Base-by-base conservation (phyloP, 2,329 filamentous ascomycete genomes). In the Paecilomyces niveus region DNA sequence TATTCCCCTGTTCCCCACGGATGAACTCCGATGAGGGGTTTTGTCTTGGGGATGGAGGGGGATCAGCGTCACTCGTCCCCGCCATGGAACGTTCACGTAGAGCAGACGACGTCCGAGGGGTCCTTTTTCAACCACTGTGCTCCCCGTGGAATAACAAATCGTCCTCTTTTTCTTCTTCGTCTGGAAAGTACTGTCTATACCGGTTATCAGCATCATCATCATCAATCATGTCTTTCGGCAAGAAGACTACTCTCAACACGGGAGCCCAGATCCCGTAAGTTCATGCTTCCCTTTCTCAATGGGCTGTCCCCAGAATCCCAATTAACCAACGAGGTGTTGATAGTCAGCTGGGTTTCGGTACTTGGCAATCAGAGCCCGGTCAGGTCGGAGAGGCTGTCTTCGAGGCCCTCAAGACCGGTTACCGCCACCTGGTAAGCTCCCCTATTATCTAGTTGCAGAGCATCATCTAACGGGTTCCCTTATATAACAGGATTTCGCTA, bases 311-410 rank as follows among this genome's bases (percentile, higher is more conserved):
- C 31, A 24, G n/a, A 53, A 39, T 2, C 33, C 61, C 61, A 59
- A 52, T 6, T 35, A n/a, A 31, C 2, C 33, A 11, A 31, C 11
- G 26, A 2, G 26, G 21, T 54, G 26, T 54, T 49, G n/a, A 13
- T 53, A 75, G 72, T 61, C 70, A 72, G 59, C 64, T 74, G 63
- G 73, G 73, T 59, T 75, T 74, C 57, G 73, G 73, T 55, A 75
- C 73, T 59, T 75, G 73, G 73, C 73, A 75, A 59, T 71, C 73
- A 45, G 70, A 65, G 58, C 73, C 73, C 57, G 72, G 73, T 51
- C 64, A 75, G 63, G 73, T 75, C 54, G 73, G 72, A 35, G 70
- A 72, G 62, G 70, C 72, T 24, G 72, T 75, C 58, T 75, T 72
- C 60, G 63, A 74, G 61, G 73, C 73, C 51, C 61, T 75, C 58